Evolutionary conservation across 257 asterid genomes (phyloP).

Genomic region (Catharanthus roseus): DNA sequence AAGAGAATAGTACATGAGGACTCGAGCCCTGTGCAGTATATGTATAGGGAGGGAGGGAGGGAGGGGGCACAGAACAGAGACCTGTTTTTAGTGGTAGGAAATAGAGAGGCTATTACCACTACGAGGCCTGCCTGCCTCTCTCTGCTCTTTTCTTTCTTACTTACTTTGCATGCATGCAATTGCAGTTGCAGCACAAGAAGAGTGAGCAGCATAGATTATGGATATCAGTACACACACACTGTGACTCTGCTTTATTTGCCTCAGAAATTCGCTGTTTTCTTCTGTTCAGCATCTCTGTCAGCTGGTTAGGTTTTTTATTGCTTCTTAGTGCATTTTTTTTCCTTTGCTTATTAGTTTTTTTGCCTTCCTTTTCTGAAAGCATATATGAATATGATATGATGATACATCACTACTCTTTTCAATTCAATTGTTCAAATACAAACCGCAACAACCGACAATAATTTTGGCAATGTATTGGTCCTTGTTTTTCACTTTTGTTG

Average conservation of each 20-base stretch:
- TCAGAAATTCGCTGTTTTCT: not conserved
- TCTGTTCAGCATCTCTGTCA: slow-evolving; percentile 2
- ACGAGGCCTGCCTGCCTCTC: not conserved
- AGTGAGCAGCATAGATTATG: slow-evolving; percentile 5
- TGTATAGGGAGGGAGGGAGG: not conserved
- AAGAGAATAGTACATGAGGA: not conserved
- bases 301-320: not conserved
- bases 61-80: too few relatives aligned
- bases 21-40: slow-evolving; percentile 10
- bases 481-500: not conserved
- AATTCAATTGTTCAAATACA: not conserved
- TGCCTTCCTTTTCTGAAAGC: not conserved
- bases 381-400: not conserved
- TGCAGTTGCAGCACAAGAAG: not conserved
- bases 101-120: slow-evolving; percentile 6
- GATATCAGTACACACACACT: slow-evolving; percentile 1
- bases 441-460: slow-evolving; percentile 5
- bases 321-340: not conserved
- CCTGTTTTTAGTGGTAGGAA: not conserved
- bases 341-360: not conserved
- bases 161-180: slow-evolving; percentile 8
- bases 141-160: not conserved
- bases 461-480: not conserved
- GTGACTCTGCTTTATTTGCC: not conserved
- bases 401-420: too few relatives aligned